Evolutionary conservation across 1,284 basidiomycete genomes (phyloP).

Genomic region (Bjerkandera adusta): DNA sequence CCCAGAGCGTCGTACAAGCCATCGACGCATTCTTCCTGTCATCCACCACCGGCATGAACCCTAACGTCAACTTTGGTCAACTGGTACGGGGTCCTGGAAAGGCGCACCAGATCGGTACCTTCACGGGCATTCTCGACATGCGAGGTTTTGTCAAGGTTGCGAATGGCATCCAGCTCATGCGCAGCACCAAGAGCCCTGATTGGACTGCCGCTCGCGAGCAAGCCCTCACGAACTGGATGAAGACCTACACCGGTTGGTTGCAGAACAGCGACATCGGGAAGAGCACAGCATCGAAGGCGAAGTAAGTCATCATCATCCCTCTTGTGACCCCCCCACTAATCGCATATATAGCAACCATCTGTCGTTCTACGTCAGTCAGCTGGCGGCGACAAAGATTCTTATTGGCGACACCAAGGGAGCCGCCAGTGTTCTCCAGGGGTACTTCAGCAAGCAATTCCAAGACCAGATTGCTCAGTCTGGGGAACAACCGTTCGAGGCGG

Average conservation of each 20-base stretch:
- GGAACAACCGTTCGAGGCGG: constrained; percentile 36
- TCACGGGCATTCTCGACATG: constrained; percentile 65
- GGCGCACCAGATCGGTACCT: constrained; percentile 46
- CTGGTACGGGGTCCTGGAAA: constrained; percentile 58
- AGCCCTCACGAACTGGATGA: constrained; percentile 48
- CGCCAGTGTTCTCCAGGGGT: constrained; percentile 35
- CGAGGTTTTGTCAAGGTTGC: constrained; percentile 61
- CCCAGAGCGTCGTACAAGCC: constrained; percentile 41
- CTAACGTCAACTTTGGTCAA: constrained; percentile 67
- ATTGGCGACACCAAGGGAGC: constrained; percentile 41
- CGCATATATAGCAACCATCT: constrained; percentile 53
- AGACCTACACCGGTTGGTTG: constrained; percentile 55
- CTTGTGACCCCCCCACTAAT: constrained; percentile 9
- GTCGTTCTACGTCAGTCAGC: constrained; percentile 45
- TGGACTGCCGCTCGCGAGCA: constrained; percentile 57
- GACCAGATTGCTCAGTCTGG: constrained; percentile 55
- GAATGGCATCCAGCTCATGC: constrained; percentile 55
- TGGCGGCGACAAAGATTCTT: constrained; percentile 37
- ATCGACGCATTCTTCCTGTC: constrained; percentile 63
- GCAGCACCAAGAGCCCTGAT: constrained; percentile 44
- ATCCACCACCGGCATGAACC: constrained; percentile 58
- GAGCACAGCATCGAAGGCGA: constrained; percentile 45
- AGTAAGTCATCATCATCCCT: constrained; percentile 37
- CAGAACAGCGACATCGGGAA: constrained; percentile 48
- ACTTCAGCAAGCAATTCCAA: constrained; percentile 44